Conservation (phyloP, 176 grass and related monocot species). For the maize (Zea mays) region DNA sequence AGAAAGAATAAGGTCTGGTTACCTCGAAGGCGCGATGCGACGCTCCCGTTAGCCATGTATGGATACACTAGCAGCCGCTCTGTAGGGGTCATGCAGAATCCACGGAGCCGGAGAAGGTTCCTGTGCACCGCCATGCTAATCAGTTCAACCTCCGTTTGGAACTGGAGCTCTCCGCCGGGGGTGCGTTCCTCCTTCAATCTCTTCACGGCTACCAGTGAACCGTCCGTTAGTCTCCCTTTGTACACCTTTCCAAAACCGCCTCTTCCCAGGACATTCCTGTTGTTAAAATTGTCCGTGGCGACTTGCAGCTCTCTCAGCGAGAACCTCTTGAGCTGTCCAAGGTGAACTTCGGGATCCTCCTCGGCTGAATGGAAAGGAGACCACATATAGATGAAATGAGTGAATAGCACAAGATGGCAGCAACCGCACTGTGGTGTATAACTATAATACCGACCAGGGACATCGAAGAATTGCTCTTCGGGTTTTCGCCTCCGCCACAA, state of each 20-base stretch:
- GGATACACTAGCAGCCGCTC: conserved; percentile 76
- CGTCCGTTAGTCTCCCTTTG: conserved; percentile 70
- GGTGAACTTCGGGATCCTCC: conserved; percentile 92
- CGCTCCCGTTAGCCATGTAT: conserved; percentile 77
- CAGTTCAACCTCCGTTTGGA: conserved; percentile 83
- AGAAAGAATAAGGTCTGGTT: neutral
- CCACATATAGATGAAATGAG: neutral
- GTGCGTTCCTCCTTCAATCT: conserved; percentile 75
- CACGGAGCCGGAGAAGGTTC: conserved; percentile 70
- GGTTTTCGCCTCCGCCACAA: conserved; percentile 72
- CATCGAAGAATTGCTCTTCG: conserved; percentile 83
- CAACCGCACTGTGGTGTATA: neutral
- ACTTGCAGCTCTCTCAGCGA: conserved; percentile 83
- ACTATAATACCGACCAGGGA: conserved; percentile 61
- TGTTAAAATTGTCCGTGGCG: conserved; percentile 82
- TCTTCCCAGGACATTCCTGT: conserved; percentile 77
- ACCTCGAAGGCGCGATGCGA: conserved; percentile 81
- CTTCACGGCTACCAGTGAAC: conserved; percentile 75
- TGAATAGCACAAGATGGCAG: conserved; percentile 20
- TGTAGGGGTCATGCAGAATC: conserved; percentile 89
- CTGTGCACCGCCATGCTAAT: conserved; percentile 87
- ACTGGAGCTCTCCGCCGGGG: conserved; percentile 71
- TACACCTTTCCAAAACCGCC: conserved; percentile 95
- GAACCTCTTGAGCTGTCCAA: conserved; percentile 89
- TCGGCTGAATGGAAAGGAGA: conserved; percentile 60